Percentiles rank a stretch among this genome's conserved stretches.
These are phyloP conservation scores for Arthromyces matolae DNA, from an alignment of 768 basidiomycete species.

Conservation along the genomic window DNA sequence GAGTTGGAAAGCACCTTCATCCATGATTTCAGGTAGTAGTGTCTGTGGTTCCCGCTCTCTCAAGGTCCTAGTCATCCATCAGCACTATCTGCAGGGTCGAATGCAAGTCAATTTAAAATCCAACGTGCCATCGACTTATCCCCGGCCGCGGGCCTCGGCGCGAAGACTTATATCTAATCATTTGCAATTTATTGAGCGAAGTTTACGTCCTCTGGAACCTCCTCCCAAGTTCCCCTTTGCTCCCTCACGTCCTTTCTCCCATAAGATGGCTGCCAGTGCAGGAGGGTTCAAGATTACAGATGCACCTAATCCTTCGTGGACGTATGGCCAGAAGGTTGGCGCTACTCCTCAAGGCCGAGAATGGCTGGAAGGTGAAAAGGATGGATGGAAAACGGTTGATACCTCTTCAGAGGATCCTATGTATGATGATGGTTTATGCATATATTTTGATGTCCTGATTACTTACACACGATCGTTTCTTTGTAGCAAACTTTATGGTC, in stretches of 20 bases:
- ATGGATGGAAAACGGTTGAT: slow-evolving; percentile 38
- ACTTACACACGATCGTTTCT: neutral
- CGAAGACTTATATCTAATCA: too few relatives aligned
- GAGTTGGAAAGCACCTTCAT: too few relatives aligned
- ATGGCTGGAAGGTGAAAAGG: slow-evolving; percentile 42
- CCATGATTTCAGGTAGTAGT: too few relatives aligned
- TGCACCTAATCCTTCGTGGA: slow-evolving; percentile 38
- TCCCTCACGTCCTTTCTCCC: slow-evolving; percentile 4
- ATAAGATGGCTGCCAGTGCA: slow-evolving; percentile 20
- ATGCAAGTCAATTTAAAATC: too few relatives aligned
- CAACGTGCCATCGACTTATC: too few relatives aligned
- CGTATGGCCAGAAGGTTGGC: slow-evolving; percentile 31
- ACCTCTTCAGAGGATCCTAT: slow-evolving; percentile 29
- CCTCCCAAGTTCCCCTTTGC: neutral
- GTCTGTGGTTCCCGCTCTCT: too few relatives aligned
- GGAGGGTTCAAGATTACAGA: slow-evolving; percentile 27
- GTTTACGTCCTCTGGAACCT: too few relatives aligned
- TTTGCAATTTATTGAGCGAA: neutral
- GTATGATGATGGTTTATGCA: too few relatives aligned
- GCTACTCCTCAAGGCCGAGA: slow-evolving; percentile 32
- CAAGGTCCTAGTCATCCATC: too few relatives aligned
- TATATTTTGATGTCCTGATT: too few relatives aligned
- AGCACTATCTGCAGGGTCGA: too few relatives aligned
- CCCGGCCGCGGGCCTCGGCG: too few relatives aligned
- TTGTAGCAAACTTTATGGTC: slow-evolving; percentile 36